Evolutionary conservation across 2,329 filamentous ascomycete genomes (phyloP), one percentile per base, ranked within the genome.

Genomic region (Beauveria caledonica): DNA sequence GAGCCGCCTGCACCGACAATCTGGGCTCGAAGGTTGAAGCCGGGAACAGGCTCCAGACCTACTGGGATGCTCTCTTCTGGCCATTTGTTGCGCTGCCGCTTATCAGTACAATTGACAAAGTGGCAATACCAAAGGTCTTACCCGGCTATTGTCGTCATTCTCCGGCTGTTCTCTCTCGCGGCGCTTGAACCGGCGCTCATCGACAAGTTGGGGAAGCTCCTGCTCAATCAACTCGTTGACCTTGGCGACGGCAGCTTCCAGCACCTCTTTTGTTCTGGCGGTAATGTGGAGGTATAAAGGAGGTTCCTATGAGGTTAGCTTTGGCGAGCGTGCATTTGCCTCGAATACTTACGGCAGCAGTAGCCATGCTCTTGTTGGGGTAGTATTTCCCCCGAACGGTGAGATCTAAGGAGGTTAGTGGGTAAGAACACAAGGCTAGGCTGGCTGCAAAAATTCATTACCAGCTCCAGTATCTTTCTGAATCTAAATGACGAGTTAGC

Each of bases 391-490:
- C 94, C 72, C 93, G 88, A 62, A 93, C 97, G 53, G 94, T 99
- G 81, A 99, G 91, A 92, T 99, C 94, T 97, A 23, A 3, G 9
- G 92, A n/a, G 3, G 25, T 60, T 61, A 60, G 50, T 36, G n/a
- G 13, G 45, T 7, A 42, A 40, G 15, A 36, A 33, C 3, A 42
- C 4, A 40, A 21, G 42, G 3, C 11, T 7, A 39, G 8, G 6
- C n/a, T 7, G 77, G 79, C 74, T 33, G 19, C 53, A 10, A 4
- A 36, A 13, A 61, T 78, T 80, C 85, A 92, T 87, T 99, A 99
- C 94, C 94, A 83, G 94, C 93, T 84, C 94, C 94, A 87, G 93
- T 97, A 72, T 97, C 91, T 81, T 97, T 93, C 88, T 96, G 96
- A 72, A 99, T 99, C 94, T 99, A 92, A 70, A 57, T 15, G 3